Evolutionary conservation across 345 rosid species (phyloP), one percentile per base, ranked within the genome.

Genomic region (Schrenkiella parvula): DNA sequence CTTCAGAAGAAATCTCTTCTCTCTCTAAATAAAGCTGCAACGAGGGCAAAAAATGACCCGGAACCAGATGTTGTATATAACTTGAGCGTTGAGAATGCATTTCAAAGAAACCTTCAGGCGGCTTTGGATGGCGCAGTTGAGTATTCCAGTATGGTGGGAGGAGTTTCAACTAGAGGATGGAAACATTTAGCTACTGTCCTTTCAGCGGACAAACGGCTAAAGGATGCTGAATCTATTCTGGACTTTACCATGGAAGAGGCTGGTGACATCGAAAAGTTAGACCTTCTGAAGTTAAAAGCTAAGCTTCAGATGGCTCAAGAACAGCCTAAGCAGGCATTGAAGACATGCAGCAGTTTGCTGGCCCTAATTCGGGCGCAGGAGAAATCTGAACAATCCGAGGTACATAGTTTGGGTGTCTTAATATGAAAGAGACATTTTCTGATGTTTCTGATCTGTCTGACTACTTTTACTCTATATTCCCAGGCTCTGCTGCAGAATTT

Each of bases 321-420:
- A 72, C 89, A 82, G 64, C 95, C 97, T 70, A 90, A 85, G 82
- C 85, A 84, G 83, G 97, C 98, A 61, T 80, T 95, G 75, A 91
- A 88, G 80, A 91, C 98, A 60, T 91, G 87, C 80, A 87, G 93
- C 79, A 70, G 83, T 41, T 77, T 88, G 81, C 82, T 95, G n/a
- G 83, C 89, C 68, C 75, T 83, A 79, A 84, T 91, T 80, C 92
- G 88, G 76, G 85, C 86, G 51, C 93, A 87, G 54, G 84, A 82
- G 70, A 92, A 84, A 55, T 65, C 78, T 70, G 84, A 70, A 21
- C 59, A 41, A 9, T 67, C 79, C 29, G 81, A 88, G 93, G 98
- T 87, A 66, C 42, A 28, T 64, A 53, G 37, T 70, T 56, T 70
- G 6, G 47, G 13, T 64, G 38, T 62, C 75, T 21, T 39, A 66